Base-by-base conservation (phyloP, 345 rosid genomes). In the Anacardium occidentale region DNA sequence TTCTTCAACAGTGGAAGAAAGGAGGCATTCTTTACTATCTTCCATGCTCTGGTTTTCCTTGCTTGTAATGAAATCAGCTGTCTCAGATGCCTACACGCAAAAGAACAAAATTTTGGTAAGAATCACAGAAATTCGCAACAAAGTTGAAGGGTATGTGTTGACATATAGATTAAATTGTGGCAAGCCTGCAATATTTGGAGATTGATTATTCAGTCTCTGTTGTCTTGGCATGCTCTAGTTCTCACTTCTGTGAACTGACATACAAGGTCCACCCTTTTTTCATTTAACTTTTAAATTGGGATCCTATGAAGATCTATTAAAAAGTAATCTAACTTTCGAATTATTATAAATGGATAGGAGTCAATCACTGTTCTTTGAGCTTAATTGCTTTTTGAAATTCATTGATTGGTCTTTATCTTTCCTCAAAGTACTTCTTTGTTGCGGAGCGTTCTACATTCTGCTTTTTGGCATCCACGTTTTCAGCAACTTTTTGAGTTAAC, bases 401-500 rank as follows among this genome's bases (percentile, higher is more conserved):
- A 25, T 4, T 52, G 3, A 22, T 44, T 67, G 52, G 64, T 79
- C 29, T n/a, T 20, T 58, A 45, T 68, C 17, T 51, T 14, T 69
- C 60, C 69, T 64, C 68, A 48, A 24, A 32, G 7, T 44, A 78
- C 15, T 56, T 67, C 29, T 66, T 45, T n/a, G 50, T 15, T 37
- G 8, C 26, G 5, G 32, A 42, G 22, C 53, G 47, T 11, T 57
- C 64, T 65, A 10, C 45, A 34, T 56, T 50, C 70, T 75, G 71
- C 45, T 54, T 50, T 45, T 45, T 62, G 22, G n/a, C 42, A 51
- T 74, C 73, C 12, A 22, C 69, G 13, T 58, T 56, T 66, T 61
- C 60, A 50, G 34, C 34, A 26, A 60, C 22, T 17, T 22, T 24
- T 66, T 56, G 75, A 72, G 66, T 69, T 45, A 53, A 55, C 66